Percentiles rank a stretch among this genome's conserved stretches.
Evolutionary conservation across 768 basidiomycete genomes (phyloP).

Genomic region (Cystobasidium onofrii): DNA sequence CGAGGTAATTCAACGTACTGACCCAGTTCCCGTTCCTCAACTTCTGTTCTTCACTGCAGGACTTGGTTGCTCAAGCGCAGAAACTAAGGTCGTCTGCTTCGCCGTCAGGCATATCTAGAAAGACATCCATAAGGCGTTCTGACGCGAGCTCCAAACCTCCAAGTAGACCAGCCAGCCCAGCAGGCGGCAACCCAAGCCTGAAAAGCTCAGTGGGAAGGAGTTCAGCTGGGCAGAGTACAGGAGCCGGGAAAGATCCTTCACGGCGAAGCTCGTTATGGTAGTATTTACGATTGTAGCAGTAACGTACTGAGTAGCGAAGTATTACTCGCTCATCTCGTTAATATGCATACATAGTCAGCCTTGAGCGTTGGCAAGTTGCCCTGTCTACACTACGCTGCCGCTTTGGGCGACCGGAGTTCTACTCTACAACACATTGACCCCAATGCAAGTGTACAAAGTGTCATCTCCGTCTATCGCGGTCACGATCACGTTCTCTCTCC

Average conservation of each 20-base stretch:
- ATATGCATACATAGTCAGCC: too few species aligned
- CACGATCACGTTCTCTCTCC: constrained; percentile 4
- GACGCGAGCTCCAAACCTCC: constrained; percentile 9
- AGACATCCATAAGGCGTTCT: constrained; percentile 3
- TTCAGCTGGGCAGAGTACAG: not conserved
- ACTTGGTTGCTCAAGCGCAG: constrained; percentile 17
- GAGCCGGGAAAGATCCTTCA: not conserved
- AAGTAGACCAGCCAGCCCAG: not conserved
- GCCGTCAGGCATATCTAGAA: not conserved
- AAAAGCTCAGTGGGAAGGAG: constrained; percentile 4
- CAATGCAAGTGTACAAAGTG: too few species aligned
- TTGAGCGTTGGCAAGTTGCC: too few species aligned
- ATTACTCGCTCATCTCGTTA: too few species aligned
- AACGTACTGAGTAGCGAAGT: too few species aligned
- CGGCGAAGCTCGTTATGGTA: constrained; percentile 15
- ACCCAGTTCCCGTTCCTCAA: not conserved
- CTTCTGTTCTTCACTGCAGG: not conserved
- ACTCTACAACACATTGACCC: too few species aligned
- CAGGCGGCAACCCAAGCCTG: not conserved
- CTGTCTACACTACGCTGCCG: too few species aligned
- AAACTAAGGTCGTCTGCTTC: constrained; percentile 4
- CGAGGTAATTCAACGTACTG: too few species aligned
- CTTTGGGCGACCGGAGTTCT: too few species aligned
- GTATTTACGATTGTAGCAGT: too few species aligned
- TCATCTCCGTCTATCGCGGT: constrained; percentile 6